These are phyloP conservation scores for Nectriaceae sp. DNA, from an alignment of 2,329 filamentous ascomycete genomes.

Conservation along the genomic window DNA sequence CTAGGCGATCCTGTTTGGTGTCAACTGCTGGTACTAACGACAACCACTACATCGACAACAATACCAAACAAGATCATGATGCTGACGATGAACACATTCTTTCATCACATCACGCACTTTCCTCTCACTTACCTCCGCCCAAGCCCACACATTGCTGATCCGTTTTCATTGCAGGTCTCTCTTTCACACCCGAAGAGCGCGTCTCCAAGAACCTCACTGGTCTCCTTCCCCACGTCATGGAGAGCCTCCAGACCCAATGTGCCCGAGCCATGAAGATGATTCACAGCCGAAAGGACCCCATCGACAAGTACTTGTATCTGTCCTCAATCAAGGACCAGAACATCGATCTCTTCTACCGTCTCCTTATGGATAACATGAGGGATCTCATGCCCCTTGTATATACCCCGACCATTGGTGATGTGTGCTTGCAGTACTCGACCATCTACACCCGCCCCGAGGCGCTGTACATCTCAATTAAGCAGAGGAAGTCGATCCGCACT, in stretches of 20 bases:
- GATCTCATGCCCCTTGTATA: constrained; percentile 84
- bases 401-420: constrained; percentile 90
- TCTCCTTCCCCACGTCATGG: constrained; percentile 65
- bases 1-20: too few species aligned
- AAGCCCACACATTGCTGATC: too few species aligned
- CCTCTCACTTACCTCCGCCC: too few species aligned
- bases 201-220: constrained; percentile 66
- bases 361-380: constrained; percentile 75
- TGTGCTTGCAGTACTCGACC: constrained; percentile 94
- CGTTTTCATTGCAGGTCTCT: constrained; percentile 55
- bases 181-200: constrained; percentile 66
- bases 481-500: constrained; percentile 84
- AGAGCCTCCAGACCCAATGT: constrained; percentile 61
- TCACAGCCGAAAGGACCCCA: constrained; percentile 64
- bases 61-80: neutral
- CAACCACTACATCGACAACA: neutral
- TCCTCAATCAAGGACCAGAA: constrained; percentile 75
- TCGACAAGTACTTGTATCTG: constrained; percentile 86
- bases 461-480: constrained; percentile 93
- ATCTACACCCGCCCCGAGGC: constrained; percentile 94
- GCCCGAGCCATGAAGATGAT: constrained; percentile 74
- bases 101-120: too few species aligned
- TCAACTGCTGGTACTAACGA: neutral
- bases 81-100: too few species aligned
- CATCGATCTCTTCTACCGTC: constrained; percentile 79